Base-by-base conservation (phyloP, 352 stramenopile genomes). In the Pythium insidiosum region DNA sequence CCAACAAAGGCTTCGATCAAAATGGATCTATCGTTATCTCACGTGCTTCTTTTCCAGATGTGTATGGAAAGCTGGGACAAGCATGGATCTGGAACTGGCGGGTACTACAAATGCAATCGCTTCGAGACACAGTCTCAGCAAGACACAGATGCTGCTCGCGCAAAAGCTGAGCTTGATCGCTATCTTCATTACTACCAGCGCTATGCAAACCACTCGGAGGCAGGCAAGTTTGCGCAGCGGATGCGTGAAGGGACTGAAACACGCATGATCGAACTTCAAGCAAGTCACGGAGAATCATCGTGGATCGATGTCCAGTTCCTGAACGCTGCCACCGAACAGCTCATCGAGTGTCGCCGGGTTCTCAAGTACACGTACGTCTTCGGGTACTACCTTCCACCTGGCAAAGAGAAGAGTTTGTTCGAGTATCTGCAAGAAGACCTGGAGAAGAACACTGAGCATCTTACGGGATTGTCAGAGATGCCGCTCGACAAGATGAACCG, bases 101-200 rank as follows among this genome's bases (percentile, higher is more conserved):
- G 96, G 11, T 99, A 98, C 74, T 99, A 99, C 74, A 98, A 98
- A 68, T 99, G 97, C 72, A 99, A 99, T 69, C 96, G 95, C 30
- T 99, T 97, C 53, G 90, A 98, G 40, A 54, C 71, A 15, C 61
- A 84, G 33, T 53, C 56, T 37, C 45, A 50, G 3, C 59, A 56
- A 9, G 77, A 95, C 37, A 84, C 82, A 29, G 91, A 98, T 60
- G 86, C 77, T 3, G 87, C 93, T 6, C 81, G 84, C 19, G 95
- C 95, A 5, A 98, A 98, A 64, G 85, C 87, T 0, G 95, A 99
- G 59, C 73, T 99, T 43, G 95, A 99, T 66, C 86, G 96, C 30
- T 99, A 99, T 71, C 71, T 99, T 36, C 96, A 99, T 68, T 99
- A 99, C 68, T 99, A 99, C 81, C 93, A 99, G 68, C 92, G 96